Base-by-base conservation (phyloP, 768 basidiomycete species). In the Trametes villosa region DNA sequence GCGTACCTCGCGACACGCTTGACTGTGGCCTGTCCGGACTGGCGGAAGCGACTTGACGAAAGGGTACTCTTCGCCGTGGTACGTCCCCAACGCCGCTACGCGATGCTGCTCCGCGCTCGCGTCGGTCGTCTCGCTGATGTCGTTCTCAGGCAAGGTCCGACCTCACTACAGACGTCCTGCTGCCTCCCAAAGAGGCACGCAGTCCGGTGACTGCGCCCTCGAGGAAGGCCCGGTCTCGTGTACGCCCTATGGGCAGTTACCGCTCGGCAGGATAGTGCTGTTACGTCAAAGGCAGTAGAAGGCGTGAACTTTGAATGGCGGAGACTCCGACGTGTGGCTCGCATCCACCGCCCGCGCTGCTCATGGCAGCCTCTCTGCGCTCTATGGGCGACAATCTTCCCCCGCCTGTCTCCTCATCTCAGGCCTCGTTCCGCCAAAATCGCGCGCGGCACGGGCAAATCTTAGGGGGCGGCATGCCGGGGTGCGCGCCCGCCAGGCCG, bases 251-350 rank as follows among this genome's bases (percentile, higher is more conserved):
- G n/a, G 31, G 30, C 53, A 49, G 45, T 13, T 49, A 55, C 48
- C 40, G 53, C 40, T 55, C 53, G 60, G 48, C 47, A 49, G 60
- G 60, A 36, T 31, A 45, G 27, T 20, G 51, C 7, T 49, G 31
- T 61, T 61, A 61, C 60, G 60, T 61, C 60, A 61, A 61, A n/a
- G 24, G 46, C 53, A 51, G 40, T 8, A 56, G 53, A 42, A 55
- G 53, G 47, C 36, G 41, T 9, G 30, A 61, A 42, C 44, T 41
- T n/a, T 60, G 51, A 48, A 60, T 53, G 45, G 34, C 38, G 34
- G 26, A 41, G 20, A 48, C 45, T 52, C 22, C 46, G 31, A 48
- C 33, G 47, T 44, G 42, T 55, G 48, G 47, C 53, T 49, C 48
- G 48, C 49, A 41, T 40, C 53, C 30, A 17, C 46, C 60, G 48